These are phyloP conservation scores for Rhynchospora tenuis DNA, from an alignment of 176 grass and related monocot species.

Conservation along the genomic window DNA sequence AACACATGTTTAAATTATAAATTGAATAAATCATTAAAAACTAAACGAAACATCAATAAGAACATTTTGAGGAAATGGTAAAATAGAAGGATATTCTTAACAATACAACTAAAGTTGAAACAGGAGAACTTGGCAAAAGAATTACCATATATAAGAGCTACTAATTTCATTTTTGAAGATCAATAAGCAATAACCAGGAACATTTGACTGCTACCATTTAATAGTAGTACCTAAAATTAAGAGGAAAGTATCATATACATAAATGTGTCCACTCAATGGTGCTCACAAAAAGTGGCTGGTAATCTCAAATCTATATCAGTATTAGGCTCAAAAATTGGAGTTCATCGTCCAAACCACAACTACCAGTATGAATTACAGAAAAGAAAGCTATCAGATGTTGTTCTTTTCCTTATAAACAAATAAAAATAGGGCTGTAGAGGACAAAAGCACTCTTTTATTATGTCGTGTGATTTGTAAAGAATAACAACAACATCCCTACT, in stretches of 20 bases:
- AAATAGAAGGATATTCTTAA: slow-evolving; percentile 11
- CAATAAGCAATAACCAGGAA: slow-evolving; percentile 49
- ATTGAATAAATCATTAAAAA: not conserved
- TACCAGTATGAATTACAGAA: not conserved
- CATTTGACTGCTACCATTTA: slow-evolving; percentile 70
- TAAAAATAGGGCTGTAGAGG: not conserved
- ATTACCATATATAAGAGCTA: slow-evolving; percentile 83
- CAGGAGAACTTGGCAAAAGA: not conserved
- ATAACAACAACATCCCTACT: too few relatives aligned
- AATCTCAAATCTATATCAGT: too few relatives aligned
- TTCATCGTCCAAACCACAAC: not conserved
- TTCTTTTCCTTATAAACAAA: not conserved
- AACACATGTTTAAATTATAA: slow-evolving; percentile 37
- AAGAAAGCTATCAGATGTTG: too few relatives aligned
- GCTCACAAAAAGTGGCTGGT: too few relatives aligned
- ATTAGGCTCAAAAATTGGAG: too few relatives aligned
- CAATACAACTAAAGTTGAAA: not conserved
- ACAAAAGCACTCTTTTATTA: too few relatives aligned
- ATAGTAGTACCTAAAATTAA: slow-evolving; percentile 60
- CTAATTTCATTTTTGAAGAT: slow-evolving; percentile 71
- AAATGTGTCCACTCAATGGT: too few relatives aligned
- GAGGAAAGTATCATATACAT: not conserved
- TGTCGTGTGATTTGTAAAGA: too few relatives aligned
- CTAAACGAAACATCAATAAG: slow-evolving; percentile 9
- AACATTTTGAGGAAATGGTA: slow-evolving; percentile 11